A percentile compares a stretch with the other conserved stretches of the same genome.
Conservation (phyloP, 2,329 filamentous ascomycete species). For the Juglanconis juglandina region DNA sequence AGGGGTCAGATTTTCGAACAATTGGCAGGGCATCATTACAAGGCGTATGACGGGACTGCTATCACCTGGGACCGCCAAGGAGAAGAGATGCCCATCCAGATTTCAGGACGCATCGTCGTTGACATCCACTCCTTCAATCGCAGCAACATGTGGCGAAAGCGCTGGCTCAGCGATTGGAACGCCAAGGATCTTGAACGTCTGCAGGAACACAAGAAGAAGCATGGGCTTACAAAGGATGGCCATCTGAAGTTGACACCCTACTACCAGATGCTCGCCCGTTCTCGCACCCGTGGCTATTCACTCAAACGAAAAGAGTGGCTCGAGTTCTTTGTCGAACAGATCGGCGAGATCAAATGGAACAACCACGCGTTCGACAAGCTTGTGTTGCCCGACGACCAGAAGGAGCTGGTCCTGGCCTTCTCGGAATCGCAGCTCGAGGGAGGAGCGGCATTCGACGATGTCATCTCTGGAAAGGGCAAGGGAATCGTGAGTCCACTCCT, state of each 20-base stretch:
- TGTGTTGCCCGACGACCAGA: slow-evolving; percentile 46
- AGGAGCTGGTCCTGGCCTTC: slow-evolving; percentile 50
- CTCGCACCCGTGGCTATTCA: slow-evolving; percentile 43
- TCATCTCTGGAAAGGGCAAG: slow-evolving; percentile 50
- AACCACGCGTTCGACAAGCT: slow-evolving; percentile 45
- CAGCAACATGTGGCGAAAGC: slow-evolving; percentile 30
- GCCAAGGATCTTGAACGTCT: slow-evolving; percentile 31
- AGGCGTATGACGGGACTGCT: slow-evolving; percentile 39
- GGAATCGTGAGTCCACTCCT: slow-evolving; percentile 33
- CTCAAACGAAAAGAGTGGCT: slow-evolving; percentile 47
- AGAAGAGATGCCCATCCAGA: slow-evolving; percentile 29
- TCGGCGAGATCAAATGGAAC: slow-evolving; percentile 46
- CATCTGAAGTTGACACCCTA: slow-evolving; percentile 28
- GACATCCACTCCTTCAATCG: slow-evolving; percentile 37
- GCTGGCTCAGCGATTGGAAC: slow-evolving; percentile 31
- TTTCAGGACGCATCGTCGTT: slow-evolving; percentile 36
- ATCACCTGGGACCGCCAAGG: slow-evolving; percentile 33
- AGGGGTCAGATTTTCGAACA: slow-evolving; percentile 44
- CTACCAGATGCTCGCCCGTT: slow-evolving; percentile 31
- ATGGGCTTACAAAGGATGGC: slow-evolving; percentile 20
- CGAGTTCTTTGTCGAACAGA: slow-evolving; percentile 45
- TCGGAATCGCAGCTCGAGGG: slow-evolving; percentile 45
- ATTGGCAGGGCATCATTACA: slow-evolving; percentile 46
- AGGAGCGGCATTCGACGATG: slow-evolving; percentile 42
- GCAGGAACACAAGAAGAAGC: slow-evolving; percentile 22